A percentile compares a stretch with the other conserved stretches of the same genome.
Conservation (phyloP, 352 stramenopile genomes). For the Phytophthora palmivora region DNA sequence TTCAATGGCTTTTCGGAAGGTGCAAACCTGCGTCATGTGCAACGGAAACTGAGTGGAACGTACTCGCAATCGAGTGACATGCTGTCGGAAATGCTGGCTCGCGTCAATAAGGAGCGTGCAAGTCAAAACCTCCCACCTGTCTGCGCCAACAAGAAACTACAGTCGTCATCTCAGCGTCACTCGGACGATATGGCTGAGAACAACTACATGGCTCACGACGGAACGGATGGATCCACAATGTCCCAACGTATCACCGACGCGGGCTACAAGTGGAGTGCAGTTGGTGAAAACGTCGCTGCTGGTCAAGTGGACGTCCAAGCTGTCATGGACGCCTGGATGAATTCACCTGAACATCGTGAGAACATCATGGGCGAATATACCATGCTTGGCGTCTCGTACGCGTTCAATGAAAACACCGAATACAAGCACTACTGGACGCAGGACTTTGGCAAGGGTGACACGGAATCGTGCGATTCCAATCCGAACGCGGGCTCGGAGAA, state of each 20-base stretch:
- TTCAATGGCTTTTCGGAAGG: slow-evolving; percentile 3
- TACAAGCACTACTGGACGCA: slow-evolving; percentile 62
- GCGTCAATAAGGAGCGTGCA: slow-evolving; percentile 52
- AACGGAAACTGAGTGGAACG: slow-evolving; percentile 29
- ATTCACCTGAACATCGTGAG: slow-evolving; percentile 35
- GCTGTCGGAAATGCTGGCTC: slow-evolving; percentile 37
- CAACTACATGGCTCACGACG: slow-evolving; percentile 56
- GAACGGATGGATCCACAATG: slow-evolving; percentile 48
- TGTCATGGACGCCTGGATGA: slow-evolving; percentile 51
- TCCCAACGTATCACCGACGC: slow-evolving; percentile 40
- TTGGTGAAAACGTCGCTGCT: slow-evolving; percentile 45
- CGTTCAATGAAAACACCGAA: slow-evolving; percentile 19
- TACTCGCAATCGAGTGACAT: slow-evolving; percentile 27
- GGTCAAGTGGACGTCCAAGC: slow-evolving; percentile 37
- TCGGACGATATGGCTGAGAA: slow-evolving; percentile 48
- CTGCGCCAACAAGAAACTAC: slow-evolving; percentile 47
- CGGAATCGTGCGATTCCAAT: slow-evolving; percentile 34
- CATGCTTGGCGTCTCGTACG: slow-evolving; percentile 42
- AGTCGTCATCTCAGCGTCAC: slow-evolving; percentile 26
- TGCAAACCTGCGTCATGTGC: slow-evolving; percentile 26
- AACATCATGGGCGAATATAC: slow-evolving; percentile 43
- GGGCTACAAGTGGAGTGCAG: slow-evolving; percentile 50
- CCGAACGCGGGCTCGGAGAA: slow-evolving; percentile 3
- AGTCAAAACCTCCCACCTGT: slow-evolving; percentile 34
- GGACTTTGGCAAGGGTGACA: slow-evolving; percentile 44